Evolutionary conservation across 2,329 filamentous ascomycete species (phyloP).

Genomic region (Delphinella strobiligena): DNA sequence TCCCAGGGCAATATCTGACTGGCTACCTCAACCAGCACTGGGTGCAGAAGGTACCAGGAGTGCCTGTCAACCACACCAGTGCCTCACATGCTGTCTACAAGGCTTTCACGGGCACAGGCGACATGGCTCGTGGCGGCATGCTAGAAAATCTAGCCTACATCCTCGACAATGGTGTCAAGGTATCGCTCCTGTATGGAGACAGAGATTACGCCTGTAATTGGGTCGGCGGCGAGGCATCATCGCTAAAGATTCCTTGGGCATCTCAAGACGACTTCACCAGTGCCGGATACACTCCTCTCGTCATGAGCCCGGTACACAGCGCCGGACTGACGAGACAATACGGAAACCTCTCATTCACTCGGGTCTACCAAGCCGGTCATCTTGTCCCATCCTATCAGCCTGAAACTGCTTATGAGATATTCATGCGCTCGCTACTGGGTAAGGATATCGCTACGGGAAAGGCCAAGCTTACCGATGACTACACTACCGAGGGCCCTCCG

Average conservation of each 20-base stretch:
- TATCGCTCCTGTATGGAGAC: constrained; percentile 61
- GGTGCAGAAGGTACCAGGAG: constrained; percentile 46
- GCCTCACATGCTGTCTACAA: constrained; percentile 29
- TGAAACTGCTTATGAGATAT: constrained; percentile 25
- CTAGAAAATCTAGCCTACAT: constrained; percentile 28
- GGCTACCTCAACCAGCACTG: constrained; percentile 46
- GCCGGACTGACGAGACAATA: constrained; percentile 22
- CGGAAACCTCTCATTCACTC: constrained; percentile 29
- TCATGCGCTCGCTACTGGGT: constrained; percentile 23
- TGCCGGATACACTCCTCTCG: constrained; percentile 34
- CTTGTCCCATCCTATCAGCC: constrained; percentile 27
- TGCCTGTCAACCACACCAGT: constrained; percentile 28
- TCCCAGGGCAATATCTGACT: constrained; percentile 35
- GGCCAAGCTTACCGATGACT: constrained; percentile 11
- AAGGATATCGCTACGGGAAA: constrained; percentile 24
- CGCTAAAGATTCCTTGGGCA: constrained; percentile 36
- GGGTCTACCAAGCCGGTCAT: constrained; percentile 41
- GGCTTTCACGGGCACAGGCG: constrained; percentile 27
- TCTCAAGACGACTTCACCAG: constrained; percentile 31
- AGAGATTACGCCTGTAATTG: constrained; percentile 47
- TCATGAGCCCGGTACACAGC: constrained; percentile 15
- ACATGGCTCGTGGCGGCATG: constrained; percentile 27
- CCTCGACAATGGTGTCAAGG: constrained; percentile 33
- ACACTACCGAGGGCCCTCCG: constrained; percentile 15
- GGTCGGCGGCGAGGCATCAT: constrained; percentile 43